Evolutionary conservation across 768 basidiomycete genomes (phyloP), one percentile per base, ranked within the genome.

Genomic region (Leccinum uliginosum): DNA sequence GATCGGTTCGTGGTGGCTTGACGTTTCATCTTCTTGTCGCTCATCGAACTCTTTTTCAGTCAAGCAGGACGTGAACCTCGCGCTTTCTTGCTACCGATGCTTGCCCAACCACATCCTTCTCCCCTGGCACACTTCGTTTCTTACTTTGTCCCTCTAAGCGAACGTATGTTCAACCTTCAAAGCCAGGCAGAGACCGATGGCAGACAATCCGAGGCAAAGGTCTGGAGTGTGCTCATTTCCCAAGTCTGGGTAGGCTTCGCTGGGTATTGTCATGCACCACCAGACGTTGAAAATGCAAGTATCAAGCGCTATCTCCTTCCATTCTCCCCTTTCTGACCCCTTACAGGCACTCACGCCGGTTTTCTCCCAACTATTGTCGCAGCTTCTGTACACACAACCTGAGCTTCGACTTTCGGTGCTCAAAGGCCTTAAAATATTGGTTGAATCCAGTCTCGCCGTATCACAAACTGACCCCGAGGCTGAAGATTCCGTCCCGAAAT

Each of bases 221-320:
- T 98, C 35, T 99, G 93, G 92, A 89, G 84, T 61, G 93, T 96
- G 11, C 80, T 98, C 46, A 85, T 98, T 23, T 86, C 87, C 10
- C 97, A 99, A 71, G 84, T 96, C 19, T 99, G 97, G 97, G 78
- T 84, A 24, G 91, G 95, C 24, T 80, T 98, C 40, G 84, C 85
- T 6, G 93, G 94, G 2, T 99, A 98, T 74, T 96, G 93, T 70
- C 84, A 87, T 68, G 84, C 84, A 24, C 80, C 90, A 12, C 65
- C 78, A n/a, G 91, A 98, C 70, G 74, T 97, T 40, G 76, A 80
- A 62, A 74, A 84, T 75, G 93, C 86, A 61, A 64, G 75, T 71
- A 26, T 53, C 15, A 1, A 34, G 23, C 38, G 15, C 21, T 48
- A 32, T 40, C 3, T 14, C 45, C 19, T 45, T 46, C 21, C 6